Evolutionary conservation across 176 grass and related monocot genomes (phyloP), one percentile per base, ranked within the genome.

Genomic region (Avena insularis): DNA sequence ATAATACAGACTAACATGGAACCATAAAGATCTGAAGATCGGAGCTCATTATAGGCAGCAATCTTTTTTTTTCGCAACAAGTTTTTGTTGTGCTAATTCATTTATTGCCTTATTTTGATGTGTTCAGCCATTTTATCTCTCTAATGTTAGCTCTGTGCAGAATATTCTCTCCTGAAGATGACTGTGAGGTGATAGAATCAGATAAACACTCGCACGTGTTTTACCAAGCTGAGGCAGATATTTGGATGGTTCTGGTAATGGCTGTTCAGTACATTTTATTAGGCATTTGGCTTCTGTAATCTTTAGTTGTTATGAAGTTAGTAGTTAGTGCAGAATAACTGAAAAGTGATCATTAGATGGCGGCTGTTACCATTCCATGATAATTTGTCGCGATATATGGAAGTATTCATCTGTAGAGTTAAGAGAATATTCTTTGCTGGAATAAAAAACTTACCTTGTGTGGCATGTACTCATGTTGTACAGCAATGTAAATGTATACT

Each of bases 221-320:
- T 83, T 94, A 93, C 72, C 92, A 99, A 87, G 91, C 92, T 8
- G 97, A 99, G 77, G 78, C 89, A 29, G 97, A 99, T 90, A 93
- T 99, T 87, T 99, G 97, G 97, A 96, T 99, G 87, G 87, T 99
- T 90, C 83, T 99, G 97, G 97, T 99, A 90, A 77, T 65, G 10
- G 12, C 9, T 73, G 21, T 51, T 88, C 31, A 80, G 17, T 82
- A 38, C 13, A 70, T 59, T 58, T 68, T 46, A 67, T 1, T 53
- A 61, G 50, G 11, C 12, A 15, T 9, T 55, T 15, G 53, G 46
- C 13, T 78, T 55, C 1, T 49, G 60, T 82, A 58, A 31, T 60
- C 43, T 81, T 54, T 43, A 5, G 59, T 43, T 64, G 0, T 50
- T 14, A 65, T 69, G 49, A 70, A 43, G 15, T 54, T 76, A 36